Base-by-base conservation (phyloP, 2,329 filamentous ascomycete species). In the Phialocephala subalpina region DNA sequence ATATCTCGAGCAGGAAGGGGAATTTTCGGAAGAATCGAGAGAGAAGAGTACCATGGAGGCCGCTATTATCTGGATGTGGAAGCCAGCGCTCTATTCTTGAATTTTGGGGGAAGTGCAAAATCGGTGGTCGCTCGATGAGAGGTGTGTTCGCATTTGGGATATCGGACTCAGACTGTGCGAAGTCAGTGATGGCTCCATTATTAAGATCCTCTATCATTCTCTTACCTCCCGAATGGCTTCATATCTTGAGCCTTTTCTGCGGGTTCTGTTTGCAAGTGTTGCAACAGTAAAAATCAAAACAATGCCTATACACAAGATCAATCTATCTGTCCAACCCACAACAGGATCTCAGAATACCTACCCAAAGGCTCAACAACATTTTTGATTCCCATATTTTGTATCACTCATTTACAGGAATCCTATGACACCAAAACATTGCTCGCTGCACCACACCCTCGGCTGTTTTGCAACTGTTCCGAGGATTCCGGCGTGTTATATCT, bases 1-100 rank as follows among this genome's bases (percentile, higher is more conserved):
- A 6, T 33, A 56, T 56, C 27, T 56, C 53, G 6, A 56, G 27
- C 8, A 56, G 12, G 25, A 56, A 56, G 6, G 53, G 53, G 25
- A 56, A 56, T 35, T 35, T 45, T 45, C 40, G 40, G 40, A 45
- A 16, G 8, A 45, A 14, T 45, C 16, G 40, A 5, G 40, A 45
- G 40, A n/a, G 40, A 45, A 18, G 9, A 45, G 9, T 45, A 16
- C n/a, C n/a, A n/a, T 45, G 40, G n/a, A 45, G n/a, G 9, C 4
- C 8, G 9, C 40, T 8, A 45, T 8, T 45, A n/a, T 45, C 16
- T 9, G 40, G 40, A 45, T 45, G 18, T 11, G 40, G 40, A 11
- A 45, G 40, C 40, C 40, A 45, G 40, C n/a, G 40, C 16, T 45
- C 9, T 11, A 45, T 11, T 14, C 40, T 45, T 5, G 40, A 14